Evolutionary conservation across 345 rosid genomes (phyloP), one percentile per base, ranked within the genome.

Genomic region (Bruguiera sexangula): DNA sequence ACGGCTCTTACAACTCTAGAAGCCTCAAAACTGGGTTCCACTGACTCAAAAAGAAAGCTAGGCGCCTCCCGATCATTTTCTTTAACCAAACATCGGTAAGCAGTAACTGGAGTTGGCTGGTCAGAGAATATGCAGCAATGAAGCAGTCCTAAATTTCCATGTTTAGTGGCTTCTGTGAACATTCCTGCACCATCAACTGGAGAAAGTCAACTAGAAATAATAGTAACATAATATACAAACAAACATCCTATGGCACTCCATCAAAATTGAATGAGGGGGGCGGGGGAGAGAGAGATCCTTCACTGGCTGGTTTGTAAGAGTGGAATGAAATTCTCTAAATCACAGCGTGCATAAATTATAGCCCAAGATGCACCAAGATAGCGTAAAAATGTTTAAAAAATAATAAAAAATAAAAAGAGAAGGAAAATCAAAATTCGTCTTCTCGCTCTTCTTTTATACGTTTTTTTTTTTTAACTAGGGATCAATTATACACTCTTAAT

Each of bases 1-100:
- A 36, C 15, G 57, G 60, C 13, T 54, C 75, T 80, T 85, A 91
- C 98, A 65, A 91, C 85, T 64, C 39, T 85, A 19, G 96, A 88
- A 78, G 58, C 60, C 67, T n/a, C 75, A 67, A 69, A 51, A 68
- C 93, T 92, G 21, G 95, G 92, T 80, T 91, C 87, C 19, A 88
- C 93, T 1, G 97, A 83, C 78, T 95, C 97, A 34, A 82, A 95
- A 21, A 89, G 93, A 76, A 95, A 95, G 76, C 96, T 89, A 0
- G 99, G 96, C 63, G 92, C 85, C 48, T 95, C 97, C 39, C 85
- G 82, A 65, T 95, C 96, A 63, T 92, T 92, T 75, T 85, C 96
- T 70, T 77, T 78, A n/a, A 89, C 97, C 75, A 95, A 65, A 77
- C 99, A 95, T 46, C 97, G 87, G 66, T 89, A 92, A 54, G 96